Evolutionary conservation across 2,329 filamentous ascomycete species (phyloP).

Genomic region (Colletotrichum noveboracense): DNA sequence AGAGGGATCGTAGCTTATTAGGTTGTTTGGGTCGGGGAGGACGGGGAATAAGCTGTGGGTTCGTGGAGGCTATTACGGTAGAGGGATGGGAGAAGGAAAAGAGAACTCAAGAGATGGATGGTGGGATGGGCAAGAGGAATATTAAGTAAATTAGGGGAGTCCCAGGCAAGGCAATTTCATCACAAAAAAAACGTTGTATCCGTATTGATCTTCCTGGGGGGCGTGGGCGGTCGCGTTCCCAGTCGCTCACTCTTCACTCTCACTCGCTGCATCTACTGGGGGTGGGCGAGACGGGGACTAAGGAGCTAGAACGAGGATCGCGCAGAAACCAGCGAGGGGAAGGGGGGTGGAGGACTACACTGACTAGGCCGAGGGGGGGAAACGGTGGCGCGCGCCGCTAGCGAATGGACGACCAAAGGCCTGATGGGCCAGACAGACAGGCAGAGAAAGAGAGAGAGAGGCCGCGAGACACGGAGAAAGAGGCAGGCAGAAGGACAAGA

Average conservation of each 20-base stretch:
- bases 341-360: not conserved
- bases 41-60: conserved; percentile 14
- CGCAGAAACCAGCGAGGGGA: not conserved
- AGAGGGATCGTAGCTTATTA: not conserved
- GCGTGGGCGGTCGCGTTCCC: not conserved
- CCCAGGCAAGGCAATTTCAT: conserved; percentile 14
- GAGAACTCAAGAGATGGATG: not conserved
- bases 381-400: conserved; percentile 18
- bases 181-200: conserved; percentile 15
- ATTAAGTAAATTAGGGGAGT: conserved; percentile 17
- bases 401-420: not conserved
- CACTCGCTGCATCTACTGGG: not conserved
- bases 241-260: not conserved
- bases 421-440: not conserved
- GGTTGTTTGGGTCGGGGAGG: not conserved
- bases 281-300: not conserved
- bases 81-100: not conserved
- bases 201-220: conserved; percentile 4
- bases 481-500: not conserved
- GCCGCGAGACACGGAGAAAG: not conserved
- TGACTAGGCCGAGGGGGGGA: conserved; percentile 14
- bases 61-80: conserved; percentile 17
- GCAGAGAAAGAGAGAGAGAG: not conserved
- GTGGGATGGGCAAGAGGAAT: not conserved
- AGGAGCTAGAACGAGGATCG: conserved; percentile 14